Conservation (phyloP, 2,329 filamentous ascomycete genomes). For the Exophiala oligosperma region DNA sequence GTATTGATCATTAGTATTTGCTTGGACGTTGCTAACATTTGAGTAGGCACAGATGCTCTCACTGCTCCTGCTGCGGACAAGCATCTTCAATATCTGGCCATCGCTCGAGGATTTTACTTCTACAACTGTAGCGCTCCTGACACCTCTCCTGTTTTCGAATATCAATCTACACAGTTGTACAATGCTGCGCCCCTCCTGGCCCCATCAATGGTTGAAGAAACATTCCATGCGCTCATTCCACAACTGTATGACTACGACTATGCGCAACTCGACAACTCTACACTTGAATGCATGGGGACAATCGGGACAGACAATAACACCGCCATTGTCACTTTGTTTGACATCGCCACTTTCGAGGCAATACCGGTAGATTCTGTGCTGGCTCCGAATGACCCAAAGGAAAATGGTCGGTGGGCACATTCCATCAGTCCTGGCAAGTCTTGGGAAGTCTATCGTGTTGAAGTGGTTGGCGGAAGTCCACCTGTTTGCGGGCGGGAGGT, state of each 20-base stretch:
- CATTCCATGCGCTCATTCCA: conserved; percentile 33
- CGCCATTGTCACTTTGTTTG: conserved; percentile 29
- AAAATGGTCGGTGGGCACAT: conserved; percentile 13
- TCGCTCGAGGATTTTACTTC: conserved; percentile 53
- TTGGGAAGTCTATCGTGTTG: conserved; percentile 44
- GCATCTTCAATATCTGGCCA: conserved; percentile 44
- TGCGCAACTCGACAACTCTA: conserved; percentile 22
- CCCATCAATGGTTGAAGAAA: conserved; percentile 34
- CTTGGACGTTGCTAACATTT: neutral
- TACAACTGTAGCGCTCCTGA: conserved; percentile 43
- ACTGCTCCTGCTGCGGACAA: conserved; percentile 33
- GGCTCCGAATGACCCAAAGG: conserved; percentile 14
- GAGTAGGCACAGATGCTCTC: conserved; percentile 29
- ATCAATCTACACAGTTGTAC: conserved; percentile 48
- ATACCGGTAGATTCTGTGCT: conserved; percentile 19
- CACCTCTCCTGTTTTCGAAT: conserved; percentile 38
- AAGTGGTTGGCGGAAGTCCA: conserved; percentile 38
- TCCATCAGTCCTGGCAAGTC: conserved; percentile 17
- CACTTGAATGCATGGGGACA: conserved; percentile 25
- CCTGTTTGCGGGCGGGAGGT: conserved; percentile 36
- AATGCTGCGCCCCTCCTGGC: conserved; percentile 38
- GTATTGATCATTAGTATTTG: too few species aligned
- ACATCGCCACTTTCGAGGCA: conserved; percentile 25
- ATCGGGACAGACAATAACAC: conserved; percentile 23
- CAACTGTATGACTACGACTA: conserved; percentile 32